Evolutionary conservation across 495 filamentous ascomycete species (phyloP).

Genomic region (Xylaria sp.): DNA sequence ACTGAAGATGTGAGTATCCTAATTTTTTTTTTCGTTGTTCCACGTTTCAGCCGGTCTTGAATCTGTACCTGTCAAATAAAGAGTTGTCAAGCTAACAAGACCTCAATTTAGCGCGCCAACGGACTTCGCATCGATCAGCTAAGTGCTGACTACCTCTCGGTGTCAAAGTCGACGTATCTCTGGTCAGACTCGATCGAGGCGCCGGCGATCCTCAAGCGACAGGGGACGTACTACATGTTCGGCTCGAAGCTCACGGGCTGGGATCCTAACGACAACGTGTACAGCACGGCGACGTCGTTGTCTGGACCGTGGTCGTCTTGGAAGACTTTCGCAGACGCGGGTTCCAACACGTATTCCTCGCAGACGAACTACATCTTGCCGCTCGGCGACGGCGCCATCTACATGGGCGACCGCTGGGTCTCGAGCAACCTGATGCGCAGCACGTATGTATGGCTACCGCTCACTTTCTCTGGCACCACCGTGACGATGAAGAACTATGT

Average conservation of each 20-base stretch:
- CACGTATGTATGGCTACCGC: constrained; percentile 72
- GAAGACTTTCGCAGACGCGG: constrained; percentile 63
- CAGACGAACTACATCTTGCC: constrained; percentile 61
- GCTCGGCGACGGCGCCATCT: constrained; percentile 55
- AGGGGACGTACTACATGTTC: constrained; percentile 50
- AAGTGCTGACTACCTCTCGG: constrained; percentile 56
- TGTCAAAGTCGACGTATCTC: constrained; percentile 58
- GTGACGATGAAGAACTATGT: constrained; percentile 59
- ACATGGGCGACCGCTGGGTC: constrained; percentile 73
- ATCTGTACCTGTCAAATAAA: neutral
- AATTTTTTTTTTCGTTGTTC: neutral
- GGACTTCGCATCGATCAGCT: constrained; percentile 59
- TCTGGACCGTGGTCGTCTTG: constrained; percentile 65
- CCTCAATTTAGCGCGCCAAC: constrained; percentile 45
- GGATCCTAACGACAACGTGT: constrained; percentile 69
- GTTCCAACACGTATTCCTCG: constrained; percentile 58
- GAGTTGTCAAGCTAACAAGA: neutral
- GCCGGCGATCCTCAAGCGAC: constrained; percentile 50
- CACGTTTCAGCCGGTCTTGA: neutral
- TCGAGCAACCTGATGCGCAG: constrained; percentile 62
- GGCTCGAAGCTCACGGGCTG: constrained; percentile 49
- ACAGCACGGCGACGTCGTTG: constrained; percentile 48
- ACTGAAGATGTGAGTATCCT: constrained; percentile 60
- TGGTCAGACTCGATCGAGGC: constrained; percentile 53
- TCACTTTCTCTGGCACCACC: constrained; percentile 62